These are phyloP conservation scores for Colletotrichum abscissum DNA, from an alignment of 2,329 filamentous ascomycete species.

Conservation along the genomic window DNA sequence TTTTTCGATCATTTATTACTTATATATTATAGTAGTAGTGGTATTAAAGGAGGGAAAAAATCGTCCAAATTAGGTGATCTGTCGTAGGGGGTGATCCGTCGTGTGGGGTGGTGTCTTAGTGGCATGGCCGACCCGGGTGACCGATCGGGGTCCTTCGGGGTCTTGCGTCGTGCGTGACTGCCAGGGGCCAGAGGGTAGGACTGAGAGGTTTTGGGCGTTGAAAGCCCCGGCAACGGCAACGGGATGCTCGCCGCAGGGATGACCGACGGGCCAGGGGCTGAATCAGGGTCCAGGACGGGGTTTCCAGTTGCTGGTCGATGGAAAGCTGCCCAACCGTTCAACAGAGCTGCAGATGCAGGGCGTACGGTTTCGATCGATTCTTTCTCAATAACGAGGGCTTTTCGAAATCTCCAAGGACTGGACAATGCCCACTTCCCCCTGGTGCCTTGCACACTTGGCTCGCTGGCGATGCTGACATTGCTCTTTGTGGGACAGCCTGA, in stretches of 20 bases:
- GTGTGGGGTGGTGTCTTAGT: neutral
- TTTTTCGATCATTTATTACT: too few relatives aligned
- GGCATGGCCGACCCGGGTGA: slow-evolving; percentile 18
- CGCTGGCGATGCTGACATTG: neutral
- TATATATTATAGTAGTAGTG: too few relatives aligned
- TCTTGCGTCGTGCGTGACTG: slow-evolving; percentile 6
- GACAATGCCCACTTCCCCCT: neutral
- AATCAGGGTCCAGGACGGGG: slow-evolving; percentile 30
- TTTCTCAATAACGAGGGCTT: neutral
- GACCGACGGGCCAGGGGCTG: slow-evolving; percentile 24
- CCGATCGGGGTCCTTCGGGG: slow-evolving; percentile 28
- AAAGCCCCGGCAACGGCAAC: neutral
- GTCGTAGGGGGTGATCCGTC: too few relatives aligned
- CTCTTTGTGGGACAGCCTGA: neutral
- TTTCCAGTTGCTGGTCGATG: neutral
- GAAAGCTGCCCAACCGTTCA: neutral
- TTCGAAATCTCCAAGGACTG: neutral
- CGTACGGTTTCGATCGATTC: neutral
- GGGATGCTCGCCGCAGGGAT: slow-evolving; percentile 33
- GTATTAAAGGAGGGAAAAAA: too few relatives aligned
- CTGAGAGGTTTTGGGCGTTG: neutral
- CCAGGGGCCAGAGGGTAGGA: neutral
- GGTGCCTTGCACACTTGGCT: neutral
- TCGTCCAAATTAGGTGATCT: too few relatives aligned
- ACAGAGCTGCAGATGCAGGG: neutral